Conservation (phyloP, 1,139 yeast species). For the Lodderomyces beijingensis region DNA sequence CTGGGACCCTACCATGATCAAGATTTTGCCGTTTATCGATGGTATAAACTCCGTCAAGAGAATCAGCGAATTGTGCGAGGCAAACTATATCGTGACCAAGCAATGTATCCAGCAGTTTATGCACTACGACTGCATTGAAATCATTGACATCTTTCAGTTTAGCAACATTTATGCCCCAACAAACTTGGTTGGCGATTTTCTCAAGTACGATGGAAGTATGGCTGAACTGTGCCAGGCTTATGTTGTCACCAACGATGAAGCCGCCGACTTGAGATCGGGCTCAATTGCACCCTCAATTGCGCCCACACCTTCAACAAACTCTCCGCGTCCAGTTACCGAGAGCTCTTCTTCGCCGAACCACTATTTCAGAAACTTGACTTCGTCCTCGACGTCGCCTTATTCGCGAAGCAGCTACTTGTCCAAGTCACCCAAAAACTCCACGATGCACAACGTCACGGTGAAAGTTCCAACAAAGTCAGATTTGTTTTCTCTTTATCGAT, state of each 20-base stretch:
- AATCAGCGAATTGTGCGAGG: slow-evolving; percentile 76
- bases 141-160: slow-evolving; percentile 86
- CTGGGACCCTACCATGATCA: slow-evolving; percentile 97
- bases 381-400: slow-evolving; percentile 17
- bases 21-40: slow-evolving; percentile 78
- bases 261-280: slow-evolving; percentile 3
- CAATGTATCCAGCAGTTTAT: slow-evolving; percentile 89
- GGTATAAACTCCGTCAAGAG: slow-evolving; percentile 80
- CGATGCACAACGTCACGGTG: slow-evolving; percentile 13
- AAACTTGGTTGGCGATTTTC: slow-evolving; percentile 64
- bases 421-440: slow-evolving; percentile 9
- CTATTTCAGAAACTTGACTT: slow-evolving; percentile 9
- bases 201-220: slow-evolving; percentile 53
- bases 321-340: slow-evolving; percentile 5
- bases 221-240: slow-evolving; percentile 86
- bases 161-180: slow-evolving; percentile 88
- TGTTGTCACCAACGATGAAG: slow-evolving; percentile 40
- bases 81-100: slow-evolving; percentile 73
- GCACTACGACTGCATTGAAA: slow-evolving; percentile 81
- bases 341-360: slow-evolving; percentile 9
- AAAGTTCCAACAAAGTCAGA: slow-evolving; percentile 59
- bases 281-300: not conserved
- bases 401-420: slow-evolving; percentile 7
- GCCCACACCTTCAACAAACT: slow-evolving; percentile 5
- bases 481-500: slow-evolving; percentile 71